A percentile compares a stretch with the other conserved stretches of the same genome.
These are phyloP conservation scores for Pichia scutulata DNA, from an alignment of 805 yeast species.

Conservation along the genomic window DNA sequence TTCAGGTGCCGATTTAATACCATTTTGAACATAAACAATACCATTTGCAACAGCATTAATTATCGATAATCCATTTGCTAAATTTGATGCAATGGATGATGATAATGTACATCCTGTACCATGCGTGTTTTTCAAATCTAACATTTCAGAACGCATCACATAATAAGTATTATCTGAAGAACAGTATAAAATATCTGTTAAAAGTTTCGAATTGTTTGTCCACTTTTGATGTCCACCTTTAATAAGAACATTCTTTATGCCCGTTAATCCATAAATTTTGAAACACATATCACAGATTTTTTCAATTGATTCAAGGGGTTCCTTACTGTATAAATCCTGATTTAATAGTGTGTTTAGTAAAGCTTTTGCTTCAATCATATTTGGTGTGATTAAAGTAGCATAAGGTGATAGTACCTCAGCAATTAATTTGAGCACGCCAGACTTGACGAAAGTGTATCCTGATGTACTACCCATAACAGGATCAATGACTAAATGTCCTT, in stretches of 20 bases:
- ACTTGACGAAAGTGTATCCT: constrained; percentile 51
- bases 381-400: constrained; percentile 69
- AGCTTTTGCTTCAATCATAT: constrained; percentile 52
- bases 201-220: background rate
- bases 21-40: constrained; percentile 60
- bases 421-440: constrained; percentile 21
- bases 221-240: constrained; percentile 22
- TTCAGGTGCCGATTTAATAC: constrained; percentile 40
- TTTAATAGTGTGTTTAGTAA: background rate
- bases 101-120: constrained; percentile 91
- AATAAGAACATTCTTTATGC: constrained; percentile 5
- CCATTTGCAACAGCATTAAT: constrained; percentile 45
- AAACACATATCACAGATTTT: constrained; percentile 3
- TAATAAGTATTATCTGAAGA: background rate
- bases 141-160: constrained; percentile 6
- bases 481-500: constrained; percentile 46
- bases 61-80: constrained; percentile 49
- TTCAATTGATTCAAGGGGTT: background rate
- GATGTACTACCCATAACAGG: constrained; percentile 84
- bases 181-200: constrained; percentile 9
- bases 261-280: background rate
- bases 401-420: constrained; percentile 38
- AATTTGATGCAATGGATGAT: constrained; percentile 68
- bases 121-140: constrained; percentile 45
- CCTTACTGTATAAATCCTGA: background rate